Percentiles rank a stretch among this genome's conserved stretches.
Conservation (phyloP, 441 rosid genomes). For the Bruguiera hainesii region DNA sequence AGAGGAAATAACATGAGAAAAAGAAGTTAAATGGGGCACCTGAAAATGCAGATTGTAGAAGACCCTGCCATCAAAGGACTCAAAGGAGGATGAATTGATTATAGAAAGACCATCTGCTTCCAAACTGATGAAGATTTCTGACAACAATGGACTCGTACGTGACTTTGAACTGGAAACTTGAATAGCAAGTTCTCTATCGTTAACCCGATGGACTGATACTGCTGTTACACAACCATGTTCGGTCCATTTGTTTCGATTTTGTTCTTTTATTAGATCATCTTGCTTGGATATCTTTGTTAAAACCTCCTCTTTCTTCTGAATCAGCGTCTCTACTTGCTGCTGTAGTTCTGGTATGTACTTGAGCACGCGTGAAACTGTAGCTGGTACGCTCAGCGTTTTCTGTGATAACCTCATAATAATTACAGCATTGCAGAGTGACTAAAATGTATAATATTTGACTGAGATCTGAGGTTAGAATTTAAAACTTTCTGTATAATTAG, state of each 20-base stretch:
- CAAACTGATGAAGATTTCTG: conserved; percentile 39
- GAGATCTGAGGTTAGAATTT: too few relatives aligned
- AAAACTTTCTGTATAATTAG: too few relatives aligned
- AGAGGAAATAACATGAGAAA: not conserved
- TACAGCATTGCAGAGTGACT: too few relatives aligned
- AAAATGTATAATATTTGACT: too few relatives aligned
- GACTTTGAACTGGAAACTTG: conserved; percentile 39
- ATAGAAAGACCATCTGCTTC: conserved; percentile 46
- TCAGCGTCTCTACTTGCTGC: conserved; percentile 38
- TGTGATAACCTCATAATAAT: conserved; percentile 15
- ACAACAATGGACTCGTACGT: conserved; percentile 26
- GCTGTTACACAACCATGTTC: conserved; percentile 9
- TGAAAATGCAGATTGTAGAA: conserved; percentile 54
- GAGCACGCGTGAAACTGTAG: conserved; percentile 44
- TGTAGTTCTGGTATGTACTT: conserved; percentile 60
- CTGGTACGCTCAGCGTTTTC: conserved; percentile 59
- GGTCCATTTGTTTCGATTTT: conserved; percentile 15
- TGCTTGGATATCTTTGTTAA: conserved; percentile 6
- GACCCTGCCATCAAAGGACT: conserved; percentile 43
- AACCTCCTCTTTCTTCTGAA: conserved; percentile 40
- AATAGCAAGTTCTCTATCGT: conserved; percentile 40
- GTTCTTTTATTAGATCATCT: not conserved
- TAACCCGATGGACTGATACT: conserved; percentile 39
- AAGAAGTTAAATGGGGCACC: conserved; percentile 15
- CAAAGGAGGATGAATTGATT: conserved; percentile 51